Base-by-base conservation (phyloP, 768 basidiomycete genomes). In the Termitomyces sp. region DNA sequence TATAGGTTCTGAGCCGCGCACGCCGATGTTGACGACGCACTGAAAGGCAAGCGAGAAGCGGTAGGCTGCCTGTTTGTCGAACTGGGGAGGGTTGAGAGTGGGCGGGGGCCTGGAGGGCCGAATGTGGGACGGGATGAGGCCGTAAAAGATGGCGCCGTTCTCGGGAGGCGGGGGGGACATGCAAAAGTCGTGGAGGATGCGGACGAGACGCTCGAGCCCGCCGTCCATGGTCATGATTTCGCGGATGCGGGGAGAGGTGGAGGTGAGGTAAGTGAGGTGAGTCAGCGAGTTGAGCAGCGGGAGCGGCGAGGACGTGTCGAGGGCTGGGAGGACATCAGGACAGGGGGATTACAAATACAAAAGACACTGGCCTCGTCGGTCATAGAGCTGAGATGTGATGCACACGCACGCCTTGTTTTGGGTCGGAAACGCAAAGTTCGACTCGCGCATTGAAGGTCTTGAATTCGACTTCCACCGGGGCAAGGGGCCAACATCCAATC, bases 141-240 rank as follows among this genome's bases (percentile, higher is more conserved):
- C 90, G 64, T 92, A 92, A 59, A 93, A 80, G 41, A 85, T 62
- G 29, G 86, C 77, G 1, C 89, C 86, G 65, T 88, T 89, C 63
- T 90, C 89, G 42, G 89, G 90, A 0, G 87, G 87, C 1, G 92
- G 90, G 1, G 92, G 91, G 60, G 81, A 85, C 23, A 92, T 72
- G 70, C 92, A 94, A 64, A 92, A 92, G 60, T 95, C 91, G 65
- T 90, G 90, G 10, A 96, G 79, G 60, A 99, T 92, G 56, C 90
- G 84, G 14, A 98, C 90, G 31, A 99, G 87, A 14, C 96, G 88
- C 68, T 99, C 97, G 17, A 99, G 85, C 1, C 97, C 97, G 46
- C 97, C 97, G 67, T 98, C 96, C 82, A 90, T 87, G 29, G 95
- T 96, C 83, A 99, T 91, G 64, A 97, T 98, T 74, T 99, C 97